Evolutionary conservation across 805 yeast genomes (phyloP), one percentile per base, ranked within the genome.

Genomic region (Barnettozyma sucrosica): DNA sequence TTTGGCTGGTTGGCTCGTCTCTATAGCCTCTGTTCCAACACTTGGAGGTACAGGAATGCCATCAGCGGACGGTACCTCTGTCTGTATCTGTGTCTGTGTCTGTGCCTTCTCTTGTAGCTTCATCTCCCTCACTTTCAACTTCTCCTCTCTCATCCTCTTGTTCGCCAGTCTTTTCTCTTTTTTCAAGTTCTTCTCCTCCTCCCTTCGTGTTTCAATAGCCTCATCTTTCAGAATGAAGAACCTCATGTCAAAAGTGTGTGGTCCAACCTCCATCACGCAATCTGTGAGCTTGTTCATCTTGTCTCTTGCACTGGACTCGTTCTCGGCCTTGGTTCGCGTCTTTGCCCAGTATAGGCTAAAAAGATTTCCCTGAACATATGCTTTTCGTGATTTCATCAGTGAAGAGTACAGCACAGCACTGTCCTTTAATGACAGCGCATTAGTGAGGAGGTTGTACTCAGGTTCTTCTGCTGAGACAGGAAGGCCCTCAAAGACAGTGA

Each of bases 201-300:
- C 71, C 64, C 74, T 66, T 30, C 69, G 62, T 54, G 66, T 71
- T 52, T 82, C 88, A 21, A 76, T 71, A 36, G 80, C 77, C 36
- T 88, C 95, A 57, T 89, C 96, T 57, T 87, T 86, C 45, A 89
- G 77, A n/a, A 89, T 82, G 65, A 86, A 93, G 28, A 93, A 65
- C 51, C 95, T 70, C 2, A 85, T 75, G 36, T 82, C 88, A 66
- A 88, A 88, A 0, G 70, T 65, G 65, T 92, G 99, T 0, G 97
- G 96, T 0, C 97, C 98, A 20, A 85, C 72, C 10, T 72, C 70
- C 66, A 89, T 66, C 2, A 70, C 67, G 51, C 90, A 80, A 55
- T 90, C 97, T 55, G 92, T 80, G 48, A 93, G 68, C 61, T 89
- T 89, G 50, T 89, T 83, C 96, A 90, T 89, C 47, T 81, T 81